A percentile compares a stretch with the other conserved stretches of the same genome.
Conservation (phyloP, 768 basidiomycete species). For the Thelephora ganbajun region DNA sequence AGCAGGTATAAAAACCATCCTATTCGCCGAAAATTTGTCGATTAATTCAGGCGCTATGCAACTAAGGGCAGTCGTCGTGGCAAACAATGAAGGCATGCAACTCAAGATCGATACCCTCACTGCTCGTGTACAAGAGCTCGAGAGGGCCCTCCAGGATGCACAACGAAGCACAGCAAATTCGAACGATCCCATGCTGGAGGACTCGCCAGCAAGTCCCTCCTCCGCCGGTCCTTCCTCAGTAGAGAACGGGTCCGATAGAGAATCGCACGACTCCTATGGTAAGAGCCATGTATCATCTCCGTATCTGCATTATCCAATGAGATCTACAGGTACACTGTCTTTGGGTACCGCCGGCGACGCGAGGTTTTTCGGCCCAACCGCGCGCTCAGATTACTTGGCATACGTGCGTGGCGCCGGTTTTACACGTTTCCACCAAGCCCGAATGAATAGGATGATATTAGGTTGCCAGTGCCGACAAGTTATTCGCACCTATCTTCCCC, state of each 20-base stretch:
- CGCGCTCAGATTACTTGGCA: background rate
- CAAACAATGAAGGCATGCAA: background rate
- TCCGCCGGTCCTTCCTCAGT: no score
- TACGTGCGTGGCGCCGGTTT: background rate
- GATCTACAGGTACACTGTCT: background rate
- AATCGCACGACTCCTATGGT: background rate
- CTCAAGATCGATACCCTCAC: background rate
- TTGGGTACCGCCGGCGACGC: background rate
- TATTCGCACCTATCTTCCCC: constrained; percentile 12
- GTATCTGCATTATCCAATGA: background rate
- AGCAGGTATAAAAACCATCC: constrained; percentile 27
- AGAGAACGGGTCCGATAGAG: no score
- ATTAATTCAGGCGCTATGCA: no score
- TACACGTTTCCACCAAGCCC: no score
- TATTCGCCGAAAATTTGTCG: no score
- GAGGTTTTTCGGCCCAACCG: background rate
- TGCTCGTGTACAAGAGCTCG: background rate
- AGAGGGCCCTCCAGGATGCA: background rate
- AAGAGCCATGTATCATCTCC: background rate
- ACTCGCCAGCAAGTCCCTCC: no score
- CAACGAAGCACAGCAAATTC: no score
- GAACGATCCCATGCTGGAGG: no score
- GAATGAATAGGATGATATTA: no score
- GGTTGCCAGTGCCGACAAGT: background rate
- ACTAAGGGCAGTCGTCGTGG: background rate